These are phyloP conservation scores for Pistacia vera DNA, from an alignment of 345 rosid genomes.

Conservation along the genomic window DNA sequence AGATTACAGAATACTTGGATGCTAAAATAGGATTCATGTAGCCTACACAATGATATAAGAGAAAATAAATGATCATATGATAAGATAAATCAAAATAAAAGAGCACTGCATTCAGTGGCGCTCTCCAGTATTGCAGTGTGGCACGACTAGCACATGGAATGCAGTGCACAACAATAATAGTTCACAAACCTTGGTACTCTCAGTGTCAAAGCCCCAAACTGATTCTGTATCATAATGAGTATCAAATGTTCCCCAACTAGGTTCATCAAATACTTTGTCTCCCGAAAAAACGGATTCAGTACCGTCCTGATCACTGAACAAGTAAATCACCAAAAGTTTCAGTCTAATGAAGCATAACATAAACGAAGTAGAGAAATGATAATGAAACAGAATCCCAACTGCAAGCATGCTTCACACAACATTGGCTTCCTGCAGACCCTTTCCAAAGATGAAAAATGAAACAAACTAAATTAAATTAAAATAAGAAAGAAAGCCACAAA, in stretches of 20 bases:
- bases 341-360: constrained; percentile 14
- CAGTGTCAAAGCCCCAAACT: constrained; percentile 62
- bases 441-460: not conserved
- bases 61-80: not conserved
- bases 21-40: not conserved
- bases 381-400: not conserved
- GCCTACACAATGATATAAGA: not conserved
- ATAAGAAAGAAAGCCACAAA: constrained; percentile 18
- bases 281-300: constrained; percentile 56
- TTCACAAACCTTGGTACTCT: constrained; percentile 49
- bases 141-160: not conserved
- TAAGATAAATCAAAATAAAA: not conserved
- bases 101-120: not conserved
- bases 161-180: not conserved
- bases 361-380: constrained; percentile 3
- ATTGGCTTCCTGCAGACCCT: not conserved
- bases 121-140: not conserved
- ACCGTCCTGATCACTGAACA: constrained; percentile 66
- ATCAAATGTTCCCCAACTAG: constrained; percentile 68
- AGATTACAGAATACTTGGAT: not conserved
- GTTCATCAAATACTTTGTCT: constrained; percentile 63
- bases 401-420: not conserved
- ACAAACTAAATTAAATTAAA: not conserved
- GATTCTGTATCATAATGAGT: constrained; percentile 66
- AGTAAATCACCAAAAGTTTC: constrained; percentile 18